Evolutionary conservation across 2,329 filamentous ascomycete genomes (phyloP), one percentile per base, ranked within the genome.

Genomic region (Arthrobotrys entomopaga): DNA sequence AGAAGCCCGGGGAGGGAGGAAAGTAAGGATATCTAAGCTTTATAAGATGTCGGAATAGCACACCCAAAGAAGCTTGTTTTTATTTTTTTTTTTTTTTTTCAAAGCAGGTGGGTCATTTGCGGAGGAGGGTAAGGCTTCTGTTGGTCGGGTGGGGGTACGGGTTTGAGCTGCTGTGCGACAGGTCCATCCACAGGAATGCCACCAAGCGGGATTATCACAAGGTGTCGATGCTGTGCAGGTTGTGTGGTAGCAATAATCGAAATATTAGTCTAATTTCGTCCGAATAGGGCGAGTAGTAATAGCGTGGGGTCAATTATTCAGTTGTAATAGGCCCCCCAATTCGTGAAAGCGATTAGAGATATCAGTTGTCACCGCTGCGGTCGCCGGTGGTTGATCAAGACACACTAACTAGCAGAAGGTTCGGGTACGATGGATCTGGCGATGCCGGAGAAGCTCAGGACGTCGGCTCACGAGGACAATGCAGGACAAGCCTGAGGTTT

Each of bases 61-160:
- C 38, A 60, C 65, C 54, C 58, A 67, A 29, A 54, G 38, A 58
- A 46, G 42, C 16, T 46, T 46, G 5, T 46, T 46, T n/a, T n/a
- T n/a, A n/a, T 16, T 48, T 16, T n/a, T 50, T 50, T 16, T 19
- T 50, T 50, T 5, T 57, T 24, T 57, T 57, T 15, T 42, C 22
- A 57, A 22, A 43, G 34, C 19, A 48, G 70, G 63, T 58, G 70
- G 70, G 63, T 66, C 63, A 67, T 66, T 64, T 65, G 61, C 48
- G 52, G 57, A 22, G 48, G 34, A 60, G 50, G 67, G 52, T 42
- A 24, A 16, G 29, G 34, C 24, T 13, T 38, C 42, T 54, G 61
- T 34, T 8, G 29, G 69, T 66, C 63, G 70, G 70, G 70, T 74
- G 70, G 70, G 63, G 65, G 70, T 42, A 56, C 38, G 57, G 63